Conservation (phyloP, 495 filamentous ascomycete species). For the Penicillium antarcticum region DNA sequence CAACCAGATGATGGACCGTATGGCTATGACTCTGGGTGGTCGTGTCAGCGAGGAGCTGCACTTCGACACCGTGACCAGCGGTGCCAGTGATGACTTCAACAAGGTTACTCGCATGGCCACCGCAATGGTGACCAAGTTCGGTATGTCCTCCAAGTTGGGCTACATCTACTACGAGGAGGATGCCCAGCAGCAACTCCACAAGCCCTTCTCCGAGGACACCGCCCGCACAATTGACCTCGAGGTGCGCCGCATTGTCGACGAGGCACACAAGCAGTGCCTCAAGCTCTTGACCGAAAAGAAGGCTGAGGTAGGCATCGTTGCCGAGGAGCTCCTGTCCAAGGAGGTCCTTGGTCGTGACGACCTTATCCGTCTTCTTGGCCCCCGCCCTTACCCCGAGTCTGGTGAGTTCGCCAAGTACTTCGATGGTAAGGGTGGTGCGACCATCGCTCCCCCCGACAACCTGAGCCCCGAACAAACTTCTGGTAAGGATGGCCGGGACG, state of each 20-base stretch:
- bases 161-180: slow-evolving; percentile 88
- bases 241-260: slow-evolving; percentile 83
- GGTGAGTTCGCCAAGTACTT: slow-evolving; percentile 95
- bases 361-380: slow-evolving; percentile 82
- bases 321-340: slow-evolving; percentile 88
- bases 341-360: slow-evolving; percentile 90
- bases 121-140: slow-evolving; percentile 96
- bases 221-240: slow-evolving; percentile 87
- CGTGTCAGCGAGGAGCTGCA: slow-evolving; percentile 93
- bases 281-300: slow-evolving; percentile 81
- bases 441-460: slow-evolving; percentile 57
- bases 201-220: slow-evolving; percentile 94
- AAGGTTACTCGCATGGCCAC: slow-evolving; percentile 96
- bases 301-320: slow-evolving; percentile 80
- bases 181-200: slow-evolving; percentile 72
- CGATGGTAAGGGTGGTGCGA: slow-evolving; percentile 45
- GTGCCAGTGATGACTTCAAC: slow-evolving; percentile 95
- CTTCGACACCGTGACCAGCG: slow-evolving; percentile 92
- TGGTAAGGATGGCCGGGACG: slow-evolving; percentile 43
- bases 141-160: slow-evolving; percentile 91
- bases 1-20: slow-evolving; percentile 96
- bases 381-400: slow-evolving; percentile 75
- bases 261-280: slow-evolving; percentile 87
- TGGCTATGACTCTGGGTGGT: slow-evolving; percentile 98
- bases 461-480: slow-evolving; percentile 22